A percentile compares a stretch with the other conserved stretches of the same genome.
Conservation (phyloP, 2,329 filamentous ascomycete genomes). For the Aaosphaeria pasadenensis region DNA sequence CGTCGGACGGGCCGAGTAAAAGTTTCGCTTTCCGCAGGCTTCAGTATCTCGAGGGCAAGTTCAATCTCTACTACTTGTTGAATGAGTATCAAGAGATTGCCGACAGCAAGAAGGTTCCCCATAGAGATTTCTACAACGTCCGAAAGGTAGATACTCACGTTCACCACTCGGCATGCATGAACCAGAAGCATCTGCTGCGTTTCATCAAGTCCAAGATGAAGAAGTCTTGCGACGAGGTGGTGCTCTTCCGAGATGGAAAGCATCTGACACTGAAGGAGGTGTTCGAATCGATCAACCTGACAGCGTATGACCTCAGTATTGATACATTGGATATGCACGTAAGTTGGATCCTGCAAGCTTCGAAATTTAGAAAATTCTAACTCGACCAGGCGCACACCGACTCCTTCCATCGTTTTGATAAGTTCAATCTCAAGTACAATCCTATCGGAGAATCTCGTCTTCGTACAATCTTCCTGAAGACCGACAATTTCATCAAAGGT, state of each 20-base stretch:
- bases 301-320: conserved; percentile 95
- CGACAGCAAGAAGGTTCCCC: conserved; percentile 95
- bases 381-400: conserved; percentile 77
- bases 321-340: conserved; percentile 99
- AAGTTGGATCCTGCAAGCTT: conserved; percentile 37
- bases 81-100: conserved; percentile 98
- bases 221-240: conserved; percentile 91
- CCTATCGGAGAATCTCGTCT: conserved; percentile 93
- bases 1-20: conserved; percentile 92
- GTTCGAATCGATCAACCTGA: conserved; percentile 95
- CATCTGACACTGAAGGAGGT: conserved; percentile 88
- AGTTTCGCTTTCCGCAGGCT: conserved; percentile 94
- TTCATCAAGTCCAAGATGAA: conserved; percentile 99
- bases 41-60: conserved; percentile 95
- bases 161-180: conserved; percentile 99
- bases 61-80: conserved; percentile 86
- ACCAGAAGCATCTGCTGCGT: conserved; percentile 94
- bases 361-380: conserved; percentile 6
- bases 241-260: conserved; percentile 88
- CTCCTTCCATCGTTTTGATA: conserved; percentile 98
- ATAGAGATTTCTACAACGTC: conserved; percentile 98
- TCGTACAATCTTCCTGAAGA: conserved; percentile 98
- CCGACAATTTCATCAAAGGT: conserved; percentile 95
- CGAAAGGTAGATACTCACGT: conserved; percentile 98
- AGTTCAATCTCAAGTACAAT: conserved; percentile 99